Evolutionary conservation across 176 grass and related monocot genomes (phyloP).

Genomic region (Urochloa ruziziensis): DNA sequence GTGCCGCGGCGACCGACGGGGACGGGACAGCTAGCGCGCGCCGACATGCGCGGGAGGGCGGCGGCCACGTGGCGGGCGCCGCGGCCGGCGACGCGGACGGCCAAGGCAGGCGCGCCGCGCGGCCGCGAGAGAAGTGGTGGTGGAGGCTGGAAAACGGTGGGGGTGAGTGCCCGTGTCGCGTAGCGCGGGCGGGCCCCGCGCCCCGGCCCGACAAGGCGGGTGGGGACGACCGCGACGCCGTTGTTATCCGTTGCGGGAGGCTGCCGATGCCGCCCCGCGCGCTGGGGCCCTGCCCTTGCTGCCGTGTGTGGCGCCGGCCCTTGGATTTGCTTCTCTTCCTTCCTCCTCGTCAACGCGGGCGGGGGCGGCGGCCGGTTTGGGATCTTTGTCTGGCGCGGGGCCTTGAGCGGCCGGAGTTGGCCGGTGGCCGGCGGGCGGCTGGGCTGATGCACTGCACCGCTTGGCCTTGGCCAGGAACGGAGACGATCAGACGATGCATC

Average conservation of each 20-base stretch:
- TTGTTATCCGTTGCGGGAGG: constrained; percentile 24
- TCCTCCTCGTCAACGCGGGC: neutral
- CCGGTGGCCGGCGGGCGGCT: constrained; percentile 2
- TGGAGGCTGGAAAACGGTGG: neutral
- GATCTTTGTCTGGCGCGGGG: neutral
- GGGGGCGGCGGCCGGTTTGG: neutral
- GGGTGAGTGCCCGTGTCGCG: neutral
- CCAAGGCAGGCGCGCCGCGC: neutral
- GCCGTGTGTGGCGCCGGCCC: neutral
- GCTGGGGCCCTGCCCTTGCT: neutral
- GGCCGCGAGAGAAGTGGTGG: neutral
- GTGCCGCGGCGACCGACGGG: neutral
- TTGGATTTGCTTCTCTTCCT: neutral
- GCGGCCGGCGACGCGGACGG: neutral
- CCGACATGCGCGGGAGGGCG: constrained; percentile 20
- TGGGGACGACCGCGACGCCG: constrained; percentile 31
- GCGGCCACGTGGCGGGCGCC: constrained; percentile 10
- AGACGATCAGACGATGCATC: neutral
- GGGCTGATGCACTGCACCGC: too few relatives aligned
- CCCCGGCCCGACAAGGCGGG: neutral
- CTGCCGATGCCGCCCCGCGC: neutral
- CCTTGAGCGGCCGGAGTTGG: constrained; percentile 30
- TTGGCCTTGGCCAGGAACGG: neutral
- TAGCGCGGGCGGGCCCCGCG: neutral
- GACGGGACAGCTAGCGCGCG: neutral